Evolutionary conservation across 2,329 filamentous ascomycete species (phyloP), one percentile per base, ranked within the genome.

Genomic region (Mycosphaerella arachidis): DNA sequence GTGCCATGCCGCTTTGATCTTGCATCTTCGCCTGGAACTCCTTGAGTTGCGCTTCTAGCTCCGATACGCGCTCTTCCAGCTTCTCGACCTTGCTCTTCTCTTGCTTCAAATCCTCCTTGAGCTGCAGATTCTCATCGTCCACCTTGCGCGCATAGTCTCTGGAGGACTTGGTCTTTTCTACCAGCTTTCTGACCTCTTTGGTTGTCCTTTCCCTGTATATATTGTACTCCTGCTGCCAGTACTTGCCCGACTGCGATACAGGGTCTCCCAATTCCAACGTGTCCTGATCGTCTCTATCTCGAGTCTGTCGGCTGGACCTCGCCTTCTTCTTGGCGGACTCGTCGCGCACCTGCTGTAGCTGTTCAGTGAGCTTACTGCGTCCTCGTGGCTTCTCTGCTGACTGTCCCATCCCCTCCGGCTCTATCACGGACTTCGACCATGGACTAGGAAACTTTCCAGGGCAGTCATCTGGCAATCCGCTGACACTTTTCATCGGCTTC

Each of bases 111-210:
- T 85, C 84, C 61, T 85, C 83, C 24, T 82, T 81, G 53, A 92
- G 75, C 58, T 88, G 82, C 29, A 84, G 81, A 24, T 87, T 86
- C 72, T 92, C 87, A 18, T 81, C 79, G 69, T 93, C 90, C 73
- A 92, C 92, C 75, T 88, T 84, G 71, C 87, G 86, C 48, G 90
- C 90, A 70, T 88, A 92, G 57, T 86, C 87, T 75, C 90, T 92
- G 59, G 89, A 88, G 63, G 91, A 79, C 70, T 90, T 85, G 77
- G 92, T 91, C 79, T 92, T 92, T 70, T 85, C 85, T 70, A 92
- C 82, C 70, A 93, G 79, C 76, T 88, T 90, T 76, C 86, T 86
- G 80, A 92, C 87, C 73, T 92, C 88, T 48, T 80, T 82, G 72
- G 85, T 85, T 63, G 89, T 89, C 63, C 89, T 87, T 48, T 84